Percentiles rank a stretch among this genome's conserved stretches.
phyloP scores from a whole-genome alignment of 2,329 filamentous ascomycete genomes.

The Colletotrichum spinosum region DNA sequence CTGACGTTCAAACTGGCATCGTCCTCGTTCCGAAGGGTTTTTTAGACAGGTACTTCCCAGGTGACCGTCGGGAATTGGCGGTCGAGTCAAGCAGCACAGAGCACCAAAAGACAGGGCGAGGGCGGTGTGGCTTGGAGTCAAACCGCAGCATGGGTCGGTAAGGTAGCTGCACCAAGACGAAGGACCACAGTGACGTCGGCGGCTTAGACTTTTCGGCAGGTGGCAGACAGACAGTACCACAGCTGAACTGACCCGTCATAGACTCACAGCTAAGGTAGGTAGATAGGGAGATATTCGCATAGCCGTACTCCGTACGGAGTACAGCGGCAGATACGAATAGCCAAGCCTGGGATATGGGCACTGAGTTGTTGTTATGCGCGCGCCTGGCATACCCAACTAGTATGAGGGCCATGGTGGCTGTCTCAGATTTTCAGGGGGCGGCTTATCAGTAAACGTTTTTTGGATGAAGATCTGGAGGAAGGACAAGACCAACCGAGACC shows the following conservation, averaged over 20 bases:
- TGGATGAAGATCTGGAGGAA: too few relatives aligned
- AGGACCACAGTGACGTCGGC: slow-evolving; percentile 31
- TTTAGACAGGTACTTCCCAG: slow-evolving; percentile 15
- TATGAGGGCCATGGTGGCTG: too few relatives aligned
- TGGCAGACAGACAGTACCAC: slow-evolving; percentile 11
- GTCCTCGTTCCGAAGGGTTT: slow-evolving; percentile 20
- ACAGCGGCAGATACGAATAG: too few relatives aligned
- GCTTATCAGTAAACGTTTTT: too few relatives aligned
- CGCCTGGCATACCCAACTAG: too few relatives aligned
- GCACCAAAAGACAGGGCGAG: background rate
- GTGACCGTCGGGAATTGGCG: slow-evolving; percentile 6
- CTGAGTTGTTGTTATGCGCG: too few relatives aligned
- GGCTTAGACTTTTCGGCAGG: slow-evolving; percentile 26
- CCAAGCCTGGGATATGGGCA: too few relatives aligned
- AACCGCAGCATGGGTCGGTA: slow-evolving; percentile 7
- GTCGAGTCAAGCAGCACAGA: slow-evolving; percentile 19
- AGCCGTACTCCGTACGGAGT: background rate
- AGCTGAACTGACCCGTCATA: slow-evolving; percentile 4
- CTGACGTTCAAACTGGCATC: slow-evolving; percentile 19
- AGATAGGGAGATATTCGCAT: background rate
- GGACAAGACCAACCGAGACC: too few relatives aligned
- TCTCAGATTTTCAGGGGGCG: too few relatives aligned
- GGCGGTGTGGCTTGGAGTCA: slow-evolving; percentile 24
- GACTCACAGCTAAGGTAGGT: background rate
- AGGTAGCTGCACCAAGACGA: background rate